phyloP scores from a whole-genome alignment of 106 monocot genomes.

The Hemerocallis citrina region DNA sequence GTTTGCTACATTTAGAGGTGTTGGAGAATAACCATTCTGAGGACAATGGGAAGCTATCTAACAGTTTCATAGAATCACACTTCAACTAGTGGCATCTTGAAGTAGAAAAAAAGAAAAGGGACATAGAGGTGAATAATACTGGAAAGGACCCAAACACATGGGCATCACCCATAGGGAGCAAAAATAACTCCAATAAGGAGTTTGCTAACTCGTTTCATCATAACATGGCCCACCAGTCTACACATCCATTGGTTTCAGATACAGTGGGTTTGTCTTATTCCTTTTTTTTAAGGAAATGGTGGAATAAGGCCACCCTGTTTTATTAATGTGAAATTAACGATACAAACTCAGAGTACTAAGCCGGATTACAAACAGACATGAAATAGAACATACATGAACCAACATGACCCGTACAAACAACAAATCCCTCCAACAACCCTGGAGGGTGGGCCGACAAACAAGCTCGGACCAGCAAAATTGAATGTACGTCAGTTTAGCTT shows the following conservation, averaged over 20 bases:
- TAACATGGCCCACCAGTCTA: conserved; percentile 28
- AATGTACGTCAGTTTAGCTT: too few species aligned
- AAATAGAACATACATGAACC: too few species aligned
- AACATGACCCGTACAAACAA: too few species aligned
- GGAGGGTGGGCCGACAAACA: too few species aligned
- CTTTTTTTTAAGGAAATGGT: too few species aligned
- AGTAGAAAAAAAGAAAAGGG: conserved; percentile 34
- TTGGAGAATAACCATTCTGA: conserved; percentile 24
- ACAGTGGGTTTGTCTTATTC: conserved; percentile 9
- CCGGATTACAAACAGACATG: too few species aligned
- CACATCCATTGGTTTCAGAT: conserved; percentile 29
- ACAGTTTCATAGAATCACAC: conserved; percentile 34
- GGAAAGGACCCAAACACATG: conserved; percentile 25
- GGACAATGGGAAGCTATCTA: conserved; percentile 20
- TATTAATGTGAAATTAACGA: too few species aligned
- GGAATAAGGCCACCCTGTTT: too few species aligned
- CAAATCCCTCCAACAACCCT: too few species aligned
- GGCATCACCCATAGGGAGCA: conserved; percentile 19
- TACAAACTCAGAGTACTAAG: too few species aligned
- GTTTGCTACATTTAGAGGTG: conserved; percentile 14
- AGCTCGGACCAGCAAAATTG: too few species aligned
- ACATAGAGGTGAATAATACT: conserved; percentile 15
- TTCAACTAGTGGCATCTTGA: conserved; percentile 33
- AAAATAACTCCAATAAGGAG: conserved; percentile 20
- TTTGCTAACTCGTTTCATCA: conserved; percentile 36